phyloP scores from a whole-genome alignment of 2,329 filamentous ascomycete species.

The Polychaeton citri region DNA sequence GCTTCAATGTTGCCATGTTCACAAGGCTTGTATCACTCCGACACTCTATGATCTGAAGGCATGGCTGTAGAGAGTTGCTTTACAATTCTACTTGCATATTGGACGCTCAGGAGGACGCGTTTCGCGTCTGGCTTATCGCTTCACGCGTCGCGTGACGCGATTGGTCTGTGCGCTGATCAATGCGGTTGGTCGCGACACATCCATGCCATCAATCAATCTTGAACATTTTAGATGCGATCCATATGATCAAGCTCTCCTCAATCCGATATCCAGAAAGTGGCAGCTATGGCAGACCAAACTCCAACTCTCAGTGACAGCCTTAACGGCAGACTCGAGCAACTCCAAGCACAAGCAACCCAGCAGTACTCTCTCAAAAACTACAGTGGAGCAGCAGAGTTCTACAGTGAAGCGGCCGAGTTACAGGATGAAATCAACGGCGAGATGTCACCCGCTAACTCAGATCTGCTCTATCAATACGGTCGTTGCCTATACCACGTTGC shows the following conservation, averaged over 20 bases:
- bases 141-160: not conserved
- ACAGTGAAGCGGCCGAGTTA: conserved; percentile 75
- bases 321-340: conserved; percentile 39
- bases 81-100: too few species aligned
- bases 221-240: not conserved
- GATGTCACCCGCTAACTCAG: conserved; percentile 78
- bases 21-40: too few species aligned
- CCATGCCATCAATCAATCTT: too few species aligned
- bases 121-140: too few species aligned
- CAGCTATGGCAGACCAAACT: not conserved
- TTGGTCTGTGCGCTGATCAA: not conserved
- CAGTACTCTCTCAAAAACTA: conserved; percentile 87
- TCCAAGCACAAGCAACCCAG: conserved; percentile 67
- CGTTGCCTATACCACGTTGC: conserved; percentile 89
- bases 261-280: too few species aligned
- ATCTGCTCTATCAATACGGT: conserved; percentile 88
- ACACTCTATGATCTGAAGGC: too few species aligned
- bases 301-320: not conserved
- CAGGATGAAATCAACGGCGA: conserved; percentile 89
- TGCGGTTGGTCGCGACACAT: too few species aligned
- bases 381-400: conserved; percentile 71
- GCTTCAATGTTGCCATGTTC: conserved; percentile 14
- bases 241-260: too few species aligned
- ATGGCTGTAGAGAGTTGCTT: too few species aligned
- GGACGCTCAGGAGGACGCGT: too few species aligned